These are phyloP conservation scores for Hypsizygus marmoreus DNA, from an alignment of 768 basidiomycete species.

Conservation along the genomic window DNA sequence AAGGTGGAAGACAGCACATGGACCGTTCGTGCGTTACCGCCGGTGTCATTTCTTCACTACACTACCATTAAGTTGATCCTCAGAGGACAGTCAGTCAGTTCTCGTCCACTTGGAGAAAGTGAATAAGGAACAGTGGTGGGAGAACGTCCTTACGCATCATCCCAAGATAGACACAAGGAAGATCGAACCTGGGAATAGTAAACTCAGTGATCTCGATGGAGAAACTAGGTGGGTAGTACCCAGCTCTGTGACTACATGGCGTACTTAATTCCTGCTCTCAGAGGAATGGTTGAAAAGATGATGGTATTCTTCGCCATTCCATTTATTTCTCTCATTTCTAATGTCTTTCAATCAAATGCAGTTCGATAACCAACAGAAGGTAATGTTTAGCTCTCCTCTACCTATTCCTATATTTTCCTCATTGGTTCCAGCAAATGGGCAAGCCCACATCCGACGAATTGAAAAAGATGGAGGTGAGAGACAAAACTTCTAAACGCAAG, in stretches of 20 bases:
- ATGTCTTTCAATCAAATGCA: constrained; percentile 30
- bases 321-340: constrained; percentile 4
- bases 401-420: constrained; percentile 1
- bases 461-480: constrained; percentile 83
- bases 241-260: not conserved
- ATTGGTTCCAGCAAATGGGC: constrained; percentile 75
- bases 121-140: constrained; percentile 95
- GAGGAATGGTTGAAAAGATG: constrained; percentile 99
- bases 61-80: not conserved
- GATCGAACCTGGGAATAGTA: constrained; percentile 94
- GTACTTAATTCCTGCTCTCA: constrained; percentile 28
- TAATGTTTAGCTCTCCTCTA: constrained; percentile 20
- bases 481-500: too few relatives aligned
- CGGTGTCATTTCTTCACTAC: not conserved
- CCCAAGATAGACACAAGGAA: constrained; percentile 97
- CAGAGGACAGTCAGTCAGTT: constrained; percentile 79
- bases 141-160: constrained; percentile 91
- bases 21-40: constrained; percentile 76
- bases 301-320: constrained; percentile 66
- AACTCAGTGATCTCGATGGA: constrained; percentile 92
- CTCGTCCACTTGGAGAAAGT: constrained; percentile 84
- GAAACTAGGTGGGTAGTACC: constrained; percentile 74
- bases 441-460: constrained; percentile 94
- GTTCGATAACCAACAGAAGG: constrained; percentile 83
- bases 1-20: constrained; percentile 97